These are phyloP conservation scores for Rhodamnia rubescens DNA, from an alignment of 345 rosid species.

Conservation along the genomic window DNA sequence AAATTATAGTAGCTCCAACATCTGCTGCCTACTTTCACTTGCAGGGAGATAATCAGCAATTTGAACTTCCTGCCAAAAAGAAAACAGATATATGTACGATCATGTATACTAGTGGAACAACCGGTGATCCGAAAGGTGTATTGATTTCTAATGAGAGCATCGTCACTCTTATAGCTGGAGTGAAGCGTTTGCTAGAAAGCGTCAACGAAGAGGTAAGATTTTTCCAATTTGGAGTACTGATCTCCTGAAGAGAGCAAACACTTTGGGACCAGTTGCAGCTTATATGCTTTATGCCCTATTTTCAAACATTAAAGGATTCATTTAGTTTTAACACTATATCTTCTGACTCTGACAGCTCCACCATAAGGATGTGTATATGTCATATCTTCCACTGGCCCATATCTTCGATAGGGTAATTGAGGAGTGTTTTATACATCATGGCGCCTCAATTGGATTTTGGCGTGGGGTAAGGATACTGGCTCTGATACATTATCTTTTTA, in stretches of 20 bases:
- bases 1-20: background rate
- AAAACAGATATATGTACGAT: conserved; percentile 80
- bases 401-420: conserved; percentile 91
- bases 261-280: background rate
- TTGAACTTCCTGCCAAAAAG: conserved; percentile 73
- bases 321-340: background rate
- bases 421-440: conserved; percentile 61
- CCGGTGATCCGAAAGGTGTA: conserved; percentile 99
- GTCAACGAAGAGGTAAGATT: conserved; percentile 56
- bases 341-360: conserved; percentile 40
- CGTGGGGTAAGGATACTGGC: conserved; percentile 60
- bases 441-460: conserved; percentile 93
- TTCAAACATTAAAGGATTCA: background rate
- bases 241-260: background rate
- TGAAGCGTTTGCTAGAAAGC: conserved; percentile 35
- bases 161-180: conserved; percentile 69
- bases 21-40: conserved; percentile 5
- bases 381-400: conserved; percentile 97
- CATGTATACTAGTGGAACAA: conserved; percentile 99
- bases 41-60: conserved; percentile 60
- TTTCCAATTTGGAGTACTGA: background rate
- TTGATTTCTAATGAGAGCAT: conserved; percentile 87
- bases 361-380: conserved; percentile 62
- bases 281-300: background rate
- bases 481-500: background rate